A percentile compares a stretch with the other conserved stretches of the same genome.
These are phyloP conservation scores for Vitis amurensis DNA, from an alignment of 164 flowering plant species.

Conservation along the genomic window DNA sequence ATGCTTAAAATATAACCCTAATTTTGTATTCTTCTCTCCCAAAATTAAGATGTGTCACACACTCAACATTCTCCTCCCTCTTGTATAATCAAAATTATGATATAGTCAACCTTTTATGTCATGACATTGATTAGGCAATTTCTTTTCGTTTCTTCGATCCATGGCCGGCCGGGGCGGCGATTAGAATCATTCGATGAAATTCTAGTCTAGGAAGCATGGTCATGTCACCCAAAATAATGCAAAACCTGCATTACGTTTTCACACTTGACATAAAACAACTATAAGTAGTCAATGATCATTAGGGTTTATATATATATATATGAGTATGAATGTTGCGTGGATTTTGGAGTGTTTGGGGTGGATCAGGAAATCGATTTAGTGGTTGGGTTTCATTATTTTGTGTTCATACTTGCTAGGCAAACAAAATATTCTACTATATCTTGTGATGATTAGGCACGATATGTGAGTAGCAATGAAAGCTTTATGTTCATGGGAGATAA, in stretches of 20 bases:
- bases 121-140: neutral
- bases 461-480: neutral
- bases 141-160: no score
- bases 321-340: no score
- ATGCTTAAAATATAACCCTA: neutral
- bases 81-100: neutral
- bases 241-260: no score
- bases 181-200: no score
- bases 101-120: neutral
- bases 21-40: no score
- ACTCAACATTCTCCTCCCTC: constrained; percentile 17
- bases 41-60: constrained; percentile 6
- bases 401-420: constrained; percentile 4
- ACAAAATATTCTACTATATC: neutral
- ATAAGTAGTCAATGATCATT: no score
- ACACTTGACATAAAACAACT: no score
- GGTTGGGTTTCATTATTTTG: constrained; percentile 1
- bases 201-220: no score
- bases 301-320: no score
- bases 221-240: no score
- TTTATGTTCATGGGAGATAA: constrained; percentile 7
- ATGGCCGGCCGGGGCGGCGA: no score
- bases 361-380: neutral
- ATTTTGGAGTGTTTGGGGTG: no score
- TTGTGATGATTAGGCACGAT: constrained; percentile 14